Conservation (phyloP, 2,329 filamentous ascomycete species). For the Diaporthe australafricana region DNA sequence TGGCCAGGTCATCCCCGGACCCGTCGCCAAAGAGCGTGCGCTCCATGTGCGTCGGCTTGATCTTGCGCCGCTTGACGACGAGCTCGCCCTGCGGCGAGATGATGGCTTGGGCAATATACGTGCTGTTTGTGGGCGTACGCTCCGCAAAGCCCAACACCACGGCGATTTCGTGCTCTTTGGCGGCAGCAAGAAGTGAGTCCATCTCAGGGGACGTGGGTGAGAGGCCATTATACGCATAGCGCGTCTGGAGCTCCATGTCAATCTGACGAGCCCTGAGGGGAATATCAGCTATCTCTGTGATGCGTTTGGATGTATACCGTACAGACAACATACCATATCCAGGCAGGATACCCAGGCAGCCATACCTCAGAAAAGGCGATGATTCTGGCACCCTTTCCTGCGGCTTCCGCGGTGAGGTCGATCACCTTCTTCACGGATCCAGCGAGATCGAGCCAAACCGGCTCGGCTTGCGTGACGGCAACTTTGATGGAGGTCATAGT, state of each 20-base stretch:
- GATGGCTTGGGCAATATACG: slow-evolving; percentile 60
- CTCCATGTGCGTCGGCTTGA: slow-evolving; percentile 66
- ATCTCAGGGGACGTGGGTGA: slow-evolving; percentile 43
- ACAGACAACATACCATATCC: background rate
- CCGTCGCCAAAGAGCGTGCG: slow-evolving; percentile 62
- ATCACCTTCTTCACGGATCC: slow-evolving; percentile 67
- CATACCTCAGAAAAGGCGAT: slow-evolving; percentile 66
- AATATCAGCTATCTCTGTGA: background rate
- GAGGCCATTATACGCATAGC: background rate
- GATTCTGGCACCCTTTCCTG: slow-evolving; percentile 62
- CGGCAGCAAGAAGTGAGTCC: slow-evolving; percentile 52
- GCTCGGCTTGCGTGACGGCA: slow-evolving; percentile 68
- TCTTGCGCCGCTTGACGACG: slow-evolving; percentile 55
- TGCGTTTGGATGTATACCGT: background rate
- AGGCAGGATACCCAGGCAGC: slow-evolving; percentile 63
- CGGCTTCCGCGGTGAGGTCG: slow-evolving; percentile 66
- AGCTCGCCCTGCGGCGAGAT: slow-evolving; percentile 55
- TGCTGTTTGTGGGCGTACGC: slow-evolving; percentile 52
- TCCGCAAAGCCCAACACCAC: slow-evolving; percentile 63
- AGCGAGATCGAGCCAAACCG: slow-evolving; percentile 69
- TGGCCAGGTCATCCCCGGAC: slow-evolving; percentile 49
- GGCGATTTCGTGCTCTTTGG: slow-evolving; percentile 55
- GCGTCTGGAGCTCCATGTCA: slow-evolving; percentile 7
- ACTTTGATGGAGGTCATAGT: slow-evolving; percentile 43
- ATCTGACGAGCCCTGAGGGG: background rate